phyloP scores from a whole-genome alignment of 139 green algal species.

The Picochlorum sp. region DNA sequence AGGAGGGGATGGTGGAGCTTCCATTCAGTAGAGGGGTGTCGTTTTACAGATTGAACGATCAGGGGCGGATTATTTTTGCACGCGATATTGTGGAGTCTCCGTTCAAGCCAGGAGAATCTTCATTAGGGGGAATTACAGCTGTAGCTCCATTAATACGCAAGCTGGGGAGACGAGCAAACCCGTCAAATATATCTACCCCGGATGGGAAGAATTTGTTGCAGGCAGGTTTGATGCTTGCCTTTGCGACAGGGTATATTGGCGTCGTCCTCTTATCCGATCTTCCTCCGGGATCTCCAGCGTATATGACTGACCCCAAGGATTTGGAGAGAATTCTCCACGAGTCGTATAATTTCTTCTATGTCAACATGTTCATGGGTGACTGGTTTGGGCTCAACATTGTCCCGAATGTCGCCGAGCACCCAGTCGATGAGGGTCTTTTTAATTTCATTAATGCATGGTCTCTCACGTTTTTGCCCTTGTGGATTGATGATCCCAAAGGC shows the following conservation, averaged over 20 bases:
- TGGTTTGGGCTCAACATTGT: constrained; percentile 37
- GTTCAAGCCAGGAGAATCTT: constrained; percentile 55
- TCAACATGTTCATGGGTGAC: constrained; percentile 52
- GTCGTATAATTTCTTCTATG: constrained; percentile 80
- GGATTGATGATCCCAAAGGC: constrained; percentile 46
- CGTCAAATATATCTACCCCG: constrained; percentile 24
- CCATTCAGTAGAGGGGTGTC: constrained; percentile 67
- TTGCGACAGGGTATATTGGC: constrained; percentile 54
- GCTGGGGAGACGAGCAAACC: constrained; percentile 48
- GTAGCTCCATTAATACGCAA: constrained; percentile 43
- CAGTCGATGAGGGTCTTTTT: constrained; percentile 62
- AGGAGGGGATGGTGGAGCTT: constrained; percentile 42
- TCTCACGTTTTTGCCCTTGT: constrained; percentile 62
- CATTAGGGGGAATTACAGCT: constrained; percentile 38
- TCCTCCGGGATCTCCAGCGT: constrained; percentile 46
- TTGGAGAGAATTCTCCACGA: constrained; percentile 50
- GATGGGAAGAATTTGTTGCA: constrained; percentile 30
- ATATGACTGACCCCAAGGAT: constrained; percentile 26
- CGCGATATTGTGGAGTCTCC: constrained; percentile 67
- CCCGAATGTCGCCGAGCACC: constrained; percentile 28
- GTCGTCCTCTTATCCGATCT: constrained; percentile 44
- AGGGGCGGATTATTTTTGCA: constrained; percentile 50
- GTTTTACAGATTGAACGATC: constrained; percentile 56
- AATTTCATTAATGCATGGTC: constrained; percentile 70
- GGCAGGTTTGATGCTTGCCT: constrained; percentile 38